Conservation (phyloP, 768 basidiomycete species). For the Piloderma croceum region DNA sequence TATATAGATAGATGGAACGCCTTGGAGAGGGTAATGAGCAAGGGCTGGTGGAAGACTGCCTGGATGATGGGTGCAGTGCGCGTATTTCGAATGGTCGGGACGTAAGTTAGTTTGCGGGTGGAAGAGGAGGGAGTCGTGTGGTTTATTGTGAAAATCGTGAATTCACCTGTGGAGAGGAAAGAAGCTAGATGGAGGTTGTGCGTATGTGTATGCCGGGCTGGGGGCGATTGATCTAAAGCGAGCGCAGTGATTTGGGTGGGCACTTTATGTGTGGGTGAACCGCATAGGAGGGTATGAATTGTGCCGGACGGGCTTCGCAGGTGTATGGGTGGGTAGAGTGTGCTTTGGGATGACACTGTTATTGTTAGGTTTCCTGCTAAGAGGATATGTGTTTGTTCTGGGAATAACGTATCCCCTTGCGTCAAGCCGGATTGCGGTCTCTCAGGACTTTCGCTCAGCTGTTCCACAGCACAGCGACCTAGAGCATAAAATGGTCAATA, state of each 20-base stretch:
- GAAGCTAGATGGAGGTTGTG: constrained; percentile 42
- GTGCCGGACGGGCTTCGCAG: constrained; percentile 31
- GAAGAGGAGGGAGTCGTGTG: constrained; percentile 37
- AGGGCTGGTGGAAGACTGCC: constrained; percentile 72
- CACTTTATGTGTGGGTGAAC: constrained; percentile 28
- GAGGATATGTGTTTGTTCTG: constrained; percentile 38
- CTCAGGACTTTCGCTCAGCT: constrained; percentile 25
- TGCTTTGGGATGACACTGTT: constrained; percentile 43
- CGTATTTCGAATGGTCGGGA: constrained; percentile 35
- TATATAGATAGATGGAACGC: constrained; percentile 68
- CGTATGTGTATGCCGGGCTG: constrained; percentile 29
- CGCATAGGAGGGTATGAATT: constrained; percentile 38
- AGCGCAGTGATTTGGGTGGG: constrained; percentile 53
- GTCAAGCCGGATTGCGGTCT: constrained; percentile 7
- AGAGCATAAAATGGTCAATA: too few relatives aligned
- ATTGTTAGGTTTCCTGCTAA: constrained; percentile 59
- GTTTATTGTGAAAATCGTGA: constrained; percentile 52
- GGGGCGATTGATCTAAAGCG: constrained; percentile 70
- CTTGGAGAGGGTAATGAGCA: constrained; percentile 67
- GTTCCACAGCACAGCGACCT: constrained; percentile 60
- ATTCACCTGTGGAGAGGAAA: constrained; percentile 67
- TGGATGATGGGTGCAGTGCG: constrained; percentile 48
- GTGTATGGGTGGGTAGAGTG: constrained; percentile 29
- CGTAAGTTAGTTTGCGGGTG: constrained; percentile 41
- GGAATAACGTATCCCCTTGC: constrained; percentile 4